Conservation (phyloP, 768 basidiomycete species). For the Suillus spraguei region DNA sequence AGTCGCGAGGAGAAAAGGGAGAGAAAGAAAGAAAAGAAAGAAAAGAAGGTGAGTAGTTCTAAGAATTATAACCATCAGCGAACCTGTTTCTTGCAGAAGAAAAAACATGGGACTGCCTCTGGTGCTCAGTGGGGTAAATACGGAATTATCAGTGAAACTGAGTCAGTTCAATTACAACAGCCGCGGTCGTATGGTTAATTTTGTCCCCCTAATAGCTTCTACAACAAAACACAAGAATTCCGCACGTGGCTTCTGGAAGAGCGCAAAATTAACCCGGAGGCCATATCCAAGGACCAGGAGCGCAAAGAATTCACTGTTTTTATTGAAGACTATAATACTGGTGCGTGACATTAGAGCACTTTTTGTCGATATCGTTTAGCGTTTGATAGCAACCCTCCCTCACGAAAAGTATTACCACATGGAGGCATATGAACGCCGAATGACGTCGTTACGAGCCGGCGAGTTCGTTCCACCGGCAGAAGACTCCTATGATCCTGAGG, state of each 20-base stretch:
- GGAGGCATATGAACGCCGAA: slow-evolving; percentile 80
- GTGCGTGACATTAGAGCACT: slow-evolving; percentile 36
- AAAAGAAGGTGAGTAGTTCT: slow-evolving; percentile 59
- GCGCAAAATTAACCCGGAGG: slow-evolving; percentile 88
- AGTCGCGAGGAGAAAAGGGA: slow-evolving; percentile 52
- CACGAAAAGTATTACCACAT: slow-evolving; percentile 97
- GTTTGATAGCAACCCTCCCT: slow-evolving; percentile 74
- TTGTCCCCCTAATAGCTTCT: slow-evolving; percentile 54
- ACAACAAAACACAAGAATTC: slow-evolving; percentile 84
- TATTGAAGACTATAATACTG: slow-evolving; percentile 84
- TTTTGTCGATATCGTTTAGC: slow-evolving; percentile 3
- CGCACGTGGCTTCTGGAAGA: slow-evolving; percentile 94
- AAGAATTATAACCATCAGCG: neutral
- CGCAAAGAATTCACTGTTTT: slow-evolving; percentile 85
- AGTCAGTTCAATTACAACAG: slow-evolving; percentile 53
- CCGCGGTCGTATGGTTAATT: slow-evolving; percentile 14
- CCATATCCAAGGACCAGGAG: slow-evolving; percentile 80
- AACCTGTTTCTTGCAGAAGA: slow-evolving; percentile 49
- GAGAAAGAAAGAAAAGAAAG: slow-evolving; percentile 67
- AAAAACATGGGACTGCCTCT: slow-evolving; percentile 49
- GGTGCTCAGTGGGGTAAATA: slow-evolving; percentile 83
- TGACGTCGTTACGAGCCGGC: slow-evolving; percentile 83
- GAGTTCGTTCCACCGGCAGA: slow-evolving; percentile 75
- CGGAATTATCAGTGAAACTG: slow-evolving; percentile 81
- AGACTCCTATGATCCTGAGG: slow-evolving; percentile 79